These are phyloP conservation scores for Steccherinum ochraceum DNA, from an alignment of 768 basidiomycete species.

Conservation along the genomic window DNA sequence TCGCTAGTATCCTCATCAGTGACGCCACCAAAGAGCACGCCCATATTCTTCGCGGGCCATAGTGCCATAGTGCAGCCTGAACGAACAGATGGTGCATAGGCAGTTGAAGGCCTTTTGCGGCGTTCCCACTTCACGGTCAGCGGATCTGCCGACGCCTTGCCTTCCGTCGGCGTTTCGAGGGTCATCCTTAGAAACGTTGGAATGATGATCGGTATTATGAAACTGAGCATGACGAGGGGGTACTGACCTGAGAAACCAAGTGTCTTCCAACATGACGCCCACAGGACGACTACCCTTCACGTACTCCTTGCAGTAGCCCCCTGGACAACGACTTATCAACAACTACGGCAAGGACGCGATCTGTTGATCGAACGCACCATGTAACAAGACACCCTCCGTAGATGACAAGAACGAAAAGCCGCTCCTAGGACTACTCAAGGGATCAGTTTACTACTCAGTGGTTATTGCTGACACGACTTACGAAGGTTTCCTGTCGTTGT, in stretches of 20 bases:
- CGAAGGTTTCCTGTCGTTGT: slow-evolving; percentile 71
- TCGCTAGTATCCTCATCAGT: slow-evolving; percentile 83
- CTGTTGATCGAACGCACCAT: slow-evolving; percentile 46
- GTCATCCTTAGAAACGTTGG: slow-evolving; percentile 30
- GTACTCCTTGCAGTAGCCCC: slow-evolving; percentile 91
- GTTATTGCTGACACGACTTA: no score
- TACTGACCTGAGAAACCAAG: slow-evolving; percentile 75
- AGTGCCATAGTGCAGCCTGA: slow-evolving; percentile 85
- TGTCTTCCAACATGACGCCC: slow-evolving; percentile 86
- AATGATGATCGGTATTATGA: slow-evolving; percentile 12
- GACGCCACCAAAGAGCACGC: slow-evolving; percentile 84
- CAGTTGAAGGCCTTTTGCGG: slow-evolving; percentile 63
- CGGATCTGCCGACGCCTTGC: slow-evolving; percentile 33
- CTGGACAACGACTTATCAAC: slow-evolving; percentile 28
- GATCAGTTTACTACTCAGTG: no score
- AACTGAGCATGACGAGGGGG: not conserved
- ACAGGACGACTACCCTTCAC: slow-evolving; percentile 76
- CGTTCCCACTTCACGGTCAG: slow-evolving; percentile 78
- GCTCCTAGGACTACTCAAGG: slow-evolving; percentile 53
- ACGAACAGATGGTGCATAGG: slow-evolving; percentile 63
- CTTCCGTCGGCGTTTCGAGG: slow-evolving; percentile 18
- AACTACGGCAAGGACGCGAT: not conserved
- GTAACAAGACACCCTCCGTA: slow-evolving; percentile 71
- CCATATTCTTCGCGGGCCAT: slow-evolving; percentile 63
- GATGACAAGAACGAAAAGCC: slow-evolving; percentile 83